Conservation (phyloP, 1,284 basidiomycete species). For the Sporisorium reilianum region DNA sequence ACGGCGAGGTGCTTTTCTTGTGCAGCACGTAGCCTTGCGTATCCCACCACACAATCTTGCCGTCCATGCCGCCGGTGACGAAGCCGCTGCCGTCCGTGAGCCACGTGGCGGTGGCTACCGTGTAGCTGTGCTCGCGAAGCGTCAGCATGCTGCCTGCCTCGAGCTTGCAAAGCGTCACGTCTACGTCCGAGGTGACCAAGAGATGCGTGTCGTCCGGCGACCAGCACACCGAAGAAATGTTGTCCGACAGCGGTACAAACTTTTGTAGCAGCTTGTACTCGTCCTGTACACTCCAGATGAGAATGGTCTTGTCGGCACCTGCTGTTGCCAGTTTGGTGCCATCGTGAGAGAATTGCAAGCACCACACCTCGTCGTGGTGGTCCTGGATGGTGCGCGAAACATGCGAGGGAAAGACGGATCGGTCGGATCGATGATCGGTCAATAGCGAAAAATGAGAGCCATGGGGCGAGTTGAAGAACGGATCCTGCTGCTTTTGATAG, state of each 20-base stretch:
- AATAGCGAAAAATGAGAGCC: constrained; percentile 81
- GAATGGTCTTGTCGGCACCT: constrained; percentile 85
- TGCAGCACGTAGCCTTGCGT: constrained; percentile 77
- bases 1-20: constrained; percentile 79
- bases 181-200: constrained; percentile 52
- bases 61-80: constrained; percentile 89
- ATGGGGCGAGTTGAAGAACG: constrained; percentile 60
- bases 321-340: constrained; percentile 87
- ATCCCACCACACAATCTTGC: constrained; percentile 84
- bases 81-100: constrained; percentile 88
- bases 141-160: constrained; percentile 23
- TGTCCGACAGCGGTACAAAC: constrained; percentile 51
- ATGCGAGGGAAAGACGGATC: constrained; percentile 84
- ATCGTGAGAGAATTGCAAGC: constrained; percentile 91
- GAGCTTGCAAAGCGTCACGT: constrained; percentile 54
- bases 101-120: constrained; percentile 88
- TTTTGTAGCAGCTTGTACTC: constrained; percentile 46
- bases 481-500: constrained; percentile 74
- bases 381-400: constrained; percentile 77
- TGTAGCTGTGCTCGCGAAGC: constrained; percentile 81
- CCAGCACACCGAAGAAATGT: constrained; percentile 73
- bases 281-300: constrained; percentile 78
- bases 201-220: constrained; percentile 58
- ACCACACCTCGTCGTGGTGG: constrained; percentile 95
- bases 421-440: constrained; percentile 84